Evolutionary conservation across 768 basidiomycete species (phyloP).

Genomic region (Galerina marginata): DNA sequence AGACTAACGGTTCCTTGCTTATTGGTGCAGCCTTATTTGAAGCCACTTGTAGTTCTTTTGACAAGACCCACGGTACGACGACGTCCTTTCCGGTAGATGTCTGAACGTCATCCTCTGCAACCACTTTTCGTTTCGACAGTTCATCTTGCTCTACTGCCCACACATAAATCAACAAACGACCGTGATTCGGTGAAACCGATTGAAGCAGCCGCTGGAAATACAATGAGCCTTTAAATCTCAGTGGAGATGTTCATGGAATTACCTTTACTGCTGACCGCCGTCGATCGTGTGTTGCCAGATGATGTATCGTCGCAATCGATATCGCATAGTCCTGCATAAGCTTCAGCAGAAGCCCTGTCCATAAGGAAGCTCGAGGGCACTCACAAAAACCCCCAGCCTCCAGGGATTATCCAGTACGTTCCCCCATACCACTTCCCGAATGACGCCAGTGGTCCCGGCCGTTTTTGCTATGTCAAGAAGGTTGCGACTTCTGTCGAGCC

Average conservation of each 20-base stretch:
- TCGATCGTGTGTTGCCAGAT: slow-evolving; percentile 82
- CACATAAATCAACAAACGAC: slow-evolving; percentile 89
- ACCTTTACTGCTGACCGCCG: slow-evolving; percentile 80
- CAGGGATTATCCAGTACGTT: slow-evolving; percentile 78
- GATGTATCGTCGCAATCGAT: slow-evolving; percentile 97
- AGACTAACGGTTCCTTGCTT: slow-evolving; percentile 47
- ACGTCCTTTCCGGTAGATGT: slow-evolving; percentile 71
- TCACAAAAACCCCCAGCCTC: slow-evolving; percentile 82
- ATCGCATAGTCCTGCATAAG: slow-evolving; percentile 86
- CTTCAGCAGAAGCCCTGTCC: background rate
- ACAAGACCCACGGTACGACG: slow-evolving; percentile 87
- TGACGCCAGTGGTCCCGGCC: slow-evolving; percentile 51
- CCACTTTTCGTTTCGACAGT: slow-evolving; percentile 75
- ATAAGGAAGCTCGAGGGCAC: slow-evolving; percentile 4
- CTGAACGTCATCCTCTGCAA: slow-evolving; percentile 29
- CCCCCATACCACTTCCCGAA: slow-evolving; percentile 79
- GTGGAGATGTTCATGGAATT: slow-evolving; percentile 12
- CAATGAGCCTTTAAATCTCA: background rate
- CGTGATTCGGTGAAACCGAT: slow-evolving; percentile 68
- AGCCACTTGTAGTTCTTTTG: slow-evolving; percentile 37
- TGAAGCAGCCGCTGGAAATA: slow-evolving; percentile 62
- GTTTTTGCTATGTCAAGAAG: slow-evolving; percentile 75
- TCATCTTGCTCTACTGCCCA: slow-evolving; percentile 97
- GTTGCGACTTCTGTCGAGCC: slow-evolving; percentile 82
- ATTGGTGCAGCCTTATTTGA: slow-evolving; percentile 2